These are phyloP conservation scores for Lablab purpureus DNA, from an alignment of 306 rosid genomes.

Conservation along the genomic window DNA sequence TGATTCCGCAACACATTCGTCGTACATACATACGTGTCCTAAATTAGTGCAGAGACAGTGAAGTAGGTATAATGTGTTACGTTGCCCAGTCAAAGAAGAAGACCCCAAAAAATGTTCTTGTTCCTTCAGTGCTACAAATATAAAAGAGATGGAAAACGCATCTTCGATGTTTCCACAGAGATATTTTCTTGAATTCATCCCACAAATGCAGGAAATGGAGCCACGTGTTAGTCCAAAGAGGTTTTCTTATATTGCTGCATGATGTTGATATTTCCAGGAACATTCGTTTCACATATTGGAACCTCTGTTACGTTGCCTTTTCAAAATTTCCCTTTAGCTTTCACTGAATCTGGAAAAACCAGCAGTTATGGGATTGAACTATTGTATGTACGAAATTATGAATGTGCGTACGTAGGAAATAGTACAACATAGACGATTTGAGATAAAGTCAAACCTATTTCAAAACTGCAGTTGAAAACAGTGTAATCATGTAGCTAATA, in stretches of 20 bases:
- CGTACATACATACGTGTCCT: background rate
- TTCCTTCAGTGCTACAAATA: background rate
- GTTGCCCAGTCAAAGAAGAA: slow-evolving; percentile 42
- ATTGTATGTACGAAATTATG: background rate
- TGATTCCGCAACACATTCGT: slow-evolving; percentile 5
- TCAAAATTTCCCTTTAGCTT: slow-evolving; percentile 6
- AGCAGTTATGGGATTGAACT: background rate
- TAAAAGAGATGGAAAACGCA: background rate
- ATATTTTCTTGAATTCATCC: slow-evolving; percentile 28
- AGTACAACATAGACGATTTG: background rate
- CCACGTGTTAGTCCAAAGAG: slow-evolving; percentile 52
- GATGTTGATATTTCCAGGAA: slow-evolving; percentile 26
- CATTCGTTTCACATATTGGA: background rate
- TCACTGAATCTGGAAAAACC: background rate
- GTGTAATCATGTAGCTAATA: background rate
- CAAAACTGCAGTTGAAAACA: background rate
- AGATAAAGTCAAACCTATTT: slow-evolving; percentile 13
- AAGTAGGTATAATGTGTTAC: slow-evolving; percentile 4
- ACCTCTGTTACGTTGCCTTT: background rate
- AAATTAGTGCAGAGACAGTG: background rate
- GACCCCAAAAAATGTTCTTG: slow-evolving; percentile 16
- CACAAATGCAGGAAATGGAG: slow-evolving; percentile 27
- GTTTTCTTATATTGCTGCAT: slow-evolving; percentile 24
- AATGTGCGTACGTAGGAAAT: background rate
- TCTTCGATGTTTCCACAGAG: slow-evolving; percentile 27